A percentile compares a stretch with the other conserved stretches of the same genome.
Evolutionary conservation across 2,329 filamentous ascomycete genomes (phyloP).

Genomic region (Pseudogymnoascus verrucosus): DNA sequence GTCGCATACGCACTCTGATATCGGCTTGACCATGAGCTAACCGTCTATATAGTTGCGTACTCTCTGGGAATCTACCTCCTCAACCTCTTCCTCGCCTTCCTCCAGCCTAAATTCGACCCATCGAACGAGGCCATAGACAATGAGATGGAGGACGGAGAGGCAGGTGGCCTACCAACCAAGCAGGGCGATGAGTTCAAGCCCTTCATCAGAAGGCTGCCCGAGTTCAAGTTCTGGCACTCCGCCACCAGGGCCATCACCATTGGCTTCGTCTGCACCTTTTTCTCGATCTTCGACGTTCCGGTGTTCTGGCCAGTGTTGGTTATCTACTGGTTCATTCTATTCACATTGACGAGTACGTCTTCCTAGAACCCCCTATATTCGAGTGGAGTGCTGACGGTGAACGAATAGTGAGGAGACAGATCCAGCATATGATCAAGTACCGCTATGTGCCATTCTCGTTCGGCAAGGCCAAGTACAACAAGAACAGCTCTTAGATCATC

Average conservation of each 20-base stretch:
- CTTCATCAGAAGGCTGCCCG: slow-evolving; percentile 89
- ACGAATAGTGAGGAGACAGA: slow-evolving; percentile 83
- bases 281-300: slow-evolving; percentile 87
- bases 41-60: slow-evolving; percentile 65
- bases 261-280: slow-evolving; percentile 84
- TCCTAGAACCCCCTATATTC: background rate
- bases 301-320: slow-evolving; percentile 99
- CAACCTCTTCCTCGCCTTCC: slow-evolving; percentile 97
- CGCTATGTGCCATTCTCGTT: slow-evolving; percentile 92
- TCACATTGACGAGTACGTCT: slow-evolving; percentile 82
- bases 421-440: slow-evolving; percentile 99
- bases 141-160: slow-evolving; percentile 88
- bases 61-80: slow-evolving; percentile 97
- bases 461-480: slow-evolving; percentile 75
- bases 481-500: slow-evolving; percentile 40
- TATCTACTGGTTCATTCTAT: slow-evolving; percentile 97
- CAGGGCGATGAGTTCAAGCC: slow-evolving; percentile 96
- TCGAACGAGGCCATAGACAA: slow-evolving; percentile 85
- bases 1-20: slow-evolving; percentile 18
- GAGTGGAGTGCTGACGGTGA: background rate
- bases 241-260: slow-evolving; percentile 81
- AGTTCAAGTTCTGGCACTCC: slow-evolving; percentile 99
- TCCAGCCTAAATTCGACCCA: slow-evolving; percentile 97
- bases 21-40: background rate
- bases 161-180: slow-evolving; percentile 79